phyloP scores from a whole-genome alignment of 495 filamentous ascomycete species.

The Staphylotrichum tortipilum region DNA sequence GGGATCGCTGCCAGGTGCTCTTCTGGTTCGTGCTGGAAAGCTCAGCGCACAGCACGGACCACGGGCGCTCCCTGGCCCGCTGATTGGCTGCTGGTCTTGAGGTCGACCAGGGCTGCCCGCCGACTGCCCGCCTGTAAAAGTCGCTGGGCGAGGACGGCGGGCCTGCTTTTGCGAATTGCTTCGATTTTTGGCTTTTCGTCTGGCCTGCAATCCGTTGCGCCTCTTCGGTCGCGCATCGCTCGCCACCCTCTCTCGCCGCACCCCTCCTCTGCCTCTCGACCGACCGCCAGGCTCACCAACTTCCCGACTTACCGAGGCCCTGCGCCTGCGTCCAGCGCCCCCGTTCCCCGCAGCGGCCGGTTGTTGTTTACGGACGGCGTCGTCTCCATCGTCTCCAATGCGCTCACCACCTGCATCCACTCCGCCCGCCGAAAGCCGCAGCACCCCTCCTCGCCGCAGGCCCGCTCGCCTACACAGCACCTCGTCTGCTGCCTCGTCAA shows the following conservation, averaged over 20 bases:
- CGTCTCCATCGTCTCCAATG: conserved; percentile 23
- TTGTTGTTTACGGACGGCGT: background rate
- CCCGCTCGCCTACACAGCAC: conserved; percentile 8
- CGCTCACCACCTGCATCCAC: conserved; percentile 15
- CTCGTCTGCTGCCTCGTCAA: conserved; percentile 11
- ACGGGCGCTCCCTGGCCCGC: background rate
- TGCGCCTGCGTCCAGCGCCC: too few relatives aligned
- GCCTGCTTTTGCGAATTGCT: conserved; percentile 12
- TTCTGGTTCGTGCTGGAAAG: background rate
- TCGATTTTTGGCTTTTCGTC: conserved; percentile 9
- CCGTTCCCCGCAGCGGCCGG: background rate
- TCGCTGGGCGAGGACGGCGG: too few relatives aligned
- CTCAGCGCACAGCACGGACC: background rate
- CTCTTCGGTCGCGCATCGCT: conserved; percentile 3
- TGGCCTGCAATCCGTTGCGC: conserved; percentile 3
- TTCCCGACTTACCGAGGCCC: too few relatives aligned
- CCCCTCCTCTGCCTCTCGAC: too few relatives aligned
- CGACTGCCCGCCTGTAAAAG: too few relatives aligned
- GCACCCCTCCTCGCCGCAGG: conserved; percentile 18
- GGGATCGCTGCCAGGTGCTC: too few relatives aligned
- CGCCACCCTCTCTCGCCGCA: background rate
- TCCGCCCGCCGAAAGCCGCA: conserved; percentile 20
- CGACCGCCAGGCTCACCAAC: too few relatives aligned
- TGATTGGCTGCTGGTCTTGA: too few relatives aligned
- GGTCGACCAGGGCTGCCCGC: too few relatives aligned